Evolutionary conservation across 2,329 filamentous ascomycete species (phyloP).

Genomic region (Ambrosiella beaveri): DNA sequence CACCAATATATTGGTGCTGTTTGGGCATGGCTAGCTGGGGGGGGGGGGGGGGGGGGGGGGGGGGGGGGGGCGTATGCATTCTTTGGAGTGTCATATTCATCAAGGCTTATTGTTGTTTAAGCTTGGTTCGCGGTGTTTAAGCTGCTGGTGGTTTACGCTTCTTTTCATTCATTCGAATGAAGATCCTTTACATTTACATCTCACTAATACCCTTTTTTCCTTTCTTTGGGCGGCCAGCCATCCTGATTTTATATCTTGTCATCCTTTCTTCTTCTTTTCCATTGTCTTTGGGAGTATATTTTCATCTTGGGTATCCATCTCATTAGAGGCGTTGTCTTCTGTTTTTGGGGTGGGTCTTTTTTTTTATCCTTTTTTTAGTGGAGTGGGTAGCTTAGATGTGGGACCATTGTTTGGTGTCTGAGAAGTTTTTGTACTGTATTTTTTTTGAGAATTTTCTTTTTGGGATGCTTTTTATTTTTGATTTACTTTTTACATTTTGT

Average conservation of each 20-base stretch:
- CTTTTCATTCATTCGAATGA: background rate
- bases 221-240: background rate
- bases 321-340: too few species aligned
- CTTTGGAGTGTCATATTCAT: conserved; percentile 7
- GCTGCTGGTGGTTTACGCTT: background rate
- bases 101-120: background rate
- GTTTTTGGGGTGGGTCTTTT: too few species aligned
- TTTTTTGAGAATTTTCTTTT: background rate
- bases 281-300: too few species aligned
- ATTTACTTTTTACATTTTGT: conserved; percentile 4
- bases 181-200: background rate
- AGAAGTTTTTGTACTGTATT: background rate
- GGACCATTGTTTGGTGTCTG: background rate
- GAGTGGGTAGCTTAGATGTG: too few species aligned
- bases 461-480: conserved; percentile 3
- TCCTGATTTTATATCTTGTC: background rate
- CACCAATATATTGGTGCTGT: background rate
- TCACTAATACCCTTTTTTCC: background rate
- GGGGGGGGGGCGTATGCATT: conserved; percentile 5
- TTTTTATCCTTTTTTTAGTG: too few species aligned
- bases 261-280: too few species aligned
- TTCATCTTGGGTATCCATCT: too few species aligned
- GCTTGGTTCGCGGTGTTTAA: conserved; percentile 1
- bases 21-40: background rate
- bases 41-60: conserved; percentile 6